Conservation (phyloP, 73 alveolate genomes). For the Tetrahymena borealis region DNA sequence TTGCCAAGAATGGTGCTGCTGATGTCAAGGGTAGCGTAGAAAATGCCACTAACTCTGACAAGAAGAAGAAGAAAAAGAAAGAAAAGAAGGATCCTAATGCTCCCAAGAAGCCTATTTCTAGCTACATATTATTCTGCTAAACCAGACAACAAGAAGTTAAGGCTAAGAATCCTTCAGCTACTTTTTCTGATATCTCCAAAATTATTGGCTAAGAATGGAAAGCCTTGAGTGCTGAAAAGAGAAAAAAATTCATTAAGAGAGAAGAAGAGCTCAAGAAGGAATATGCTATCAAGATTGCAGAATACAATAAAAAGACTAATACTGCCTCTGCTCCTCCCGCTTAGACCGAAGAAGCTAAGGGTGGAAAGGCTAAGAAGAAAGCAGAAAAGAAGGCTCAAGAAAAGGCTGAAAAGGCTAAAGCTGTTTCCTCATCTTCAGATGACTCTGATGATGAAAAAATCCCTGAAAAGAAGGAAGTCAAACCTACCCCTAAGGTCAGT, state of each 20-base stretch:
- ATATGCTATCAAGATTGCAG: slow-evolving; percentile 28
- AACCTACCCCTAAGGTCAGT: background rate
- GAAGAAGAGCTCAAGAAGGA: slow-evolving; percentile 37
- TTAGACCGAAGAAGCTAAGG: background rate
- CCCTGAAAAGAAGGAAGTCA: background rate
- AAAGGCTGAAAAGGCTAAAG: background rate
- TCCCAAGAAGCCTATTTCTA: slow-evolving; percentile 2
- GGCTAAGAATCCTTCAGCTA: background rate
- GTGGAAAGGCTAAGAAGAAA: background rate
- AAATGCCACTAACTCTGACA: background rate
- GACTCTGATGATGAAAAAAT: background rate
- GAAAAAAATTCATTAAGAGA: background rate
- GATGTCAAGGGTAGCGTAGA: background rate
- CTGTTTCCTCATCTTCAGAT: background rate
- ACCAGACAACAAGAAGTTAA: background rate
- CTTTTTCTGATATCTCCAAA: background rate
- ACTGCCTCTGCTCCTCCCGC: background rate
- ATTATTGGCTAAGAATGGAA: slow-evolving; percentile 19
- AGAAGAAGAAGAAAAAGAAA: slow-evolving; percentile 1
- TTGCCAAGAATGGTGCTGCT: background rate
- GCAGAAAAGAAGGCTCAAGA: background rate
- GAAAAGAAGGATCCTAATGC: slow-evolving; percentile 6
- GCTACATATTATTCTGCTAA: background rate
- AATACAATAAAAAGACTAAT: slow-evolving; percentile 34
- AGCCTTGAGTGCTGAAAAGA: slow-evolving; percentile 1